Conservation (phyloP, 345 rosid species). For the Rubroshorea leprosula region DNA sequence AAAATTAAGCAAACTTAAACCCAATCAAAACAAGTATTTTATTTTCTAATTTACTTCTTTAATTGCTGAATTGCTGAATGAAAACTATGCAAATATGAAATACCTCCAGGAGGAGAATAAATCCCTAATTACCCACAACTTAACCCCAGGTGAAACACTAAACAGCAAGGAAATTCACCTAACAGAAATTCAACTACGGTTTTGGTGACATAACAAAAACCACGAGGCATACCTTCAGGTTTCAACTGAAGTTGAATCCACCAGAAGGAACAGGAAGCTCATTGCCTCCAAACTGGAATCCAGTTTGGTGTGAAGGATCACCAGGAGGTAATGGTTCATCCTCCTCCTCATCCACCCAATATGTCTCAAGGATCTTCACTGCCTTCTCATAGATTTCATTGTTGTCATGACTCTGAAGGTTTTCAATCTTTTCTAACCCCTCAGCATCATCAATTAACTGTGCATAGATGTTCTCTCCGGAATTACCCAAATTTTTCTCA, state of each 20-base stretch:
- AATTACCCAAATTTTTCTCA: slow-evolving; percentile 49
- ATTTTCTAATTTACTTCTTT: too few relatives aligned
- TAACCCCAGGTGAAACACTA: too few relatives aligned
- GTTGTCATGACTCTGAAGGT: slow-evolving; percentile 73
- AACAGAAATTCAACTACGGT: too few relatives aligned
- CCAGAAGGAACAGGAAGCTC: slow-evolving; percentile 54
- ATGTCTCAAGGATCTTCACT: slow-evolving; percentile 63
- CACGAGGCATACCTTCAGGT: slow-evolving; percentile 32
- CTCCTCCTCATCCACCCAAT: slow-evolving; percentile 59
- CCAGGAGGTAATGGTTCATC: slow-evolving; percentile 63
- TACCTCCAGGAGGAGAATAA: too few relatives aligned
- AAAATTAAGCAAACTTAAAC: too few relatives aligned
- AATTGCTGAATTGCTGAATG: too few relatives aligned
- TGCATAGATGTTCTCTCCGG: slow-evolving; percentile 49
- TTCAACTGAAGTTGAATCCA: slow-evolving; percentile 61
- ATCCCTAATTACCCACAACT: too few relatives aligned
- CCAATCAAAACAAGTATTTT: too few relatives aligned
- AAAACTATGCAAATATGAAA: too few relatives aligned
- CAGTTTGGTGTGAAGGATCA: slow-evolving; percentile 46
- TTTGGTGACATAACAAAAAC: background rate
- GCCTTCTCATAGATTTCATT: slow-evolving; percentile 69
- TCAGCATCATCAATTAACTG: slow-evolving; percentile 72
- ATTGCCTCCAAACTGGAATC: slow-evolving; percentile 58
- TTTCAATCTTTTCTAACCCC: slow-evolving; percentile 71
- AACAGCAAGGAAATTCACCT: too few relatives aligned